Conservation (phyloP, 768 basidiomycete species). For the Tricholoma furcatifolium region DNA sequence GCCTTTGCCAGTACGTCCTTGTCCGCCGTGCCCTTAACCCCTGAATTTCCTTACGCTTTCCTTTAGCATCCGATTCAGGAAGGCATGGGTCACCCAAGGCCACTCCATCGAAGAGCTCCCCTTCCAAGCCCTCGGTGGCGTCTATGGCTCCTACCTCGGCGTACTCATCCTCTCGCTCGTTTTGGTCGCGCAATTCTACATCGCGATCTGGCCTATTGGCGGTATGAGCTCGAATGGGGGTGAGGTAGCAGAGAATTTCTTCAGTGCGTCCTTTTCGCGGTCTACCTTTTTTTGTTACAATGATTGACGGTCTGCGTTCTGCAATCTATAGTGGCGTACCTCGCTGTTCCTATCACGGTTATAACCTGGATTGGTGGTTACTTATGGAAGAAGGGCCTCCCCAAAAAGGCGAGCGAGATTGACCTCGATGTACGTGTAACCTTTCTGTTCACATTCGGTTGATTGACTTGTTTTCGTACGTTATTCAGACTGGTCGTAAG, state of each 20-base stretch:
- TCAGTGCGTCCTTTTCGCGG: slow-evolving; percentile 27
- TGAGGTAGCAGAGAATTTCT: slow-evolving; percentile 33
- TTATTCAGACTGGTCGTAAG: slow-evolving; percentile 35
- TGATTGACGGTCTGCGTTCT: neutral
- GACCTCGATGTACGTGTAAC: slow-evolving; percentile 38
- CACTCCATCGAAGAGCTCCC: slow-evolving; percentile 43
- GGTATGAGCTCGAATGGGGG: slow-evolving; percentile 26
- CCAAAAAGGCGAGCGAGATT: too few species aligned
- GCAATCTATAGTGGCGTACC: slow-evolving; percentile 37
- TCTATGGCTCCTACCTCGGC: slow-evolving; percentile 46
- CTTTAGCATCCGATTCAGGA: too few species aligned
- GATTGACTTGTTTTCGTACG: neutral
- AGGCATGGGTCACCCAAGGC: slow-evolving; percentile 42
- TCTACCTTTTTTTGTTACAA: too few species aligned
- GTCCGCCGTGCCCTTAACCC: slow-evolving; percentile 40
- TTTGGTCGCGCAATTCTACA: slow-evolving; percentile 45
- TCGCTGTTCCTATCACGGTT: slow-evolving; percentile 40
- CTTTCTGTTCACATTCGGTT: neutral
- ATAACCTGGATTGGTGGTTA: slow-evolving; percentile 37
- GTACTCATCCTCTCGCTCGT: slow-evolving; percentile 38
- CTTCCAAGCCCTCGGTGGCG: slow-evolving; percentile 40
- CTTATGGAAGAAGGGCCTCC: slow-evolving; percentile 39
- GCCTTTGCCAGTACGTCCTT: too few species aligned
- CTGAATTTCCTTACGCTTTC: too few species aligned
- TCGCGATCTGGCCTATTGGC: slow-evolving; percentile 41